Conservation (phyloP, 768 basidiomycete species). For the Cyathus striatus region DNA sequence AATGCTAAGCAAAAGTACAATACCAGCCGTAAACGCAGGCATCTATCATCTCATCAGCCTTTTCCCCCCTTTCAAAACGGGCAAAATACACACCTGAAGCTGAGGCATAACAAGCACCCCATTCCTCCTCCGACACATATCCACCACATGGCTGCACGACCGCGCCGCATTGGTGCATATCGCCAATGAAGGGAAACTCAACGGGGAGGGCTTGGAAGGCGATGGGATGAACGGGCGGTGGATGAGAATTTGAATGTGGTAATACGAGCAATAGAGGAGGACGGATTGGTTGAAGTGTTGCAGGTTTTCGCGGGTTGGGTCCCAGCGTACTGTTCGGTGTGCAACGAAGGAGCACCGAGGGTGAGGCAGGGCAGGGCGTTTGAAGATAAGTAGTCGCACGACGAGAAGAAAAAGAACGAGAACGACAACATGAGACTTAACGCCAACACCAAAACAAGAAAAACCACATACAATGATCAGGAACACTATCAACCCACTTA, state of each 20-base stretch:
- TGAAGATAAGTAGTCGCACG: no score
- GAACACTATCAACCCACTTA: slow-evolving; percentile 64
- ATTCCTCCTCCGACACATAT: slow-evolving; percentile 44
- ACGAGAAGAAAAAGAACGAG: no score
- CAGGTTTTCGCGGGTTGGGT: slow-evolving; percentile 38
- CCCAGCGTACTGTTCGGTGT: slow-evolving; percentile 55
- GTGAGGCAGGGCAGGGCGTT: no score
- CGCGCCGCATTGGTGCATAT: slow-evolving; percentile 80
- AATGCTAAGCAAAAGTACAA: slow-evolving; percentile 62
- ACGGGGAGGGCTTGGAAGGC: slow-evolving; percentile 37
- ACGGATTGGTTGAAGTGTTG: slow-evolving; percentile 60
- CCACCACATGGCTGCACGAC: slow-evolving; percentile 75
- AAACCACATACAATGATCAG: slow-evolving; percentile 47
- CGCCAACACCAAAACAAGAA: neutral
- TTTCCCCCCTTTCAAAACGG: neutral
- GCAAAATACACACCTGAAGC: slow-evolving; percentile 22
- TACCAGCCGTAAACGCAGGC: slow-evolving; percentile 37
- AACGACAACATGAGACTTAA: no score
- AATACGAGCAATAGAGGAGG: slow-evolving; percentile 40
- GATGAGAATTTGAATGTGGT: slow-evolving; percentile 66
- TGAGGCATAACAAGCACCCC: slow-evolving; percentile 22
- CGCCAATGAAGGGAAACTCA: slow-evolving; percentile 62
- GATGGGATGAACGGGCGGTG: slow-evolving; percentile 77
- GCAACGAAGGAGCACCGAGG: no score
- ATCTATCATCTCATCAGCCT: no score